Percentiles rank a stretch among this genome's conserved stretches.
phyloP scores from a whole-genome alignment of 257 asterid species.

The Vinca minor region DNA sequence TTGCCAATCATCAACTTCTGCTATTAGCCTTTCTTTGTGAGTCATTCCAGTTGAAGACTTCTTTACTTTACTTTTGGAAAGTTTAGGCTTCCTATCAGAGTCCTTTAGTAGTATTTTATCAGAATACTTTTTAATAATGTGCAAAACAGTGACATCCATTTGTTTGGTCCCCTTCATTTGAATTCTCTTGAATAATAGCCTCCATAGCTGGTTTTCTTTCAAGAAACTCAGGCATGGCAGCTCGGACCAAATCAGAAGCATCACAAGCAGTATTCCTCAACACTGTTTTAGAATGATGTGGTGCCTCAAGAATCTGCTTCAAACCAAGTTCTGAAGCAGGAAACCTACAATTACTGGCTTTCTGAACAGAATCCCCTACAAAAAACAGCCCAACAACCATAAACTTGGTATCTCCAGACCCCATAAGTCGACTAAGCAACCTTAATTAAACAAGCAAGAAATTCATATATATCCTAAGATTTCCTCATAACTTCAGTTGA shows the following conservation, averaged over 20 bases:
- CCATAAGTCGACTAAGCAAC: neutral
- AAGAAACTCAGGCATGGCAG: conserved; percentile 28
- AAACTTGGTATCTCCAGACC: neutral
- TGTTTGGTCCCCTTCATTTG: conserved; percentile 19
- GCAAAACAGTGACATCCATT: conserved; percentile 34
- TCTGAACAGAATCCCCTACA: conserved; percentile 43
- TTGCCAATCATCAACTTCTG: conserved; percentile 52
- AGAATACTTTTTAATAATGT: conserved; percentile 51
- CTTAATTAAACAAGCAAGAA: neutral
- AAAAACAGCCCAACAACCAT: conserved; percentile 16
- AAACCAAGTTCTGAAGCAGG: conserved; percentile 44
- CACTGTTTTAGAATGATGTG: conserved; percentile 38
- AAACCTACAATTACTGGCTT: conserved; percentile 20
- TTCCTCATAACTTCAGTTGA: neutral
- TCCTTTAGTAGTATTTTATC: conserved; percentile 65
- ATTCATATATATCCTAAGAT: neutral
- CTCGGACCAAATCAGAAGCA: conserved; percentile 47
- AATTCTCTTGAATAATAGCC: conserved; percentile 25
- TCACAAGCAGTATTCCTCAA: conserved; percentile 40
- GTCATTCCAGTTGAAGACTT: conserved; percentile 34
- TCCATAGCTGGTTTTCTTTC: conserved; percentile 24
- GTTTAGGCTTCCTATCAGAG: conserved; percentile 63
- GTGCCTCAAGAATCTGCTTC: conserved; percentile 44
- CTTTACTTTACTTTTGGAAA: conserved; percentile 51
- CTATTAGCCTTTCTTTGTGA: conserved; percentile 28